Percentiles rank a stretch among this genome's conserved stretches.
phyloP scores from a whole-genome alignment of 2,329 filamentous ascomycete genomes.

The Aspergillus quadricinctus region DNA sequence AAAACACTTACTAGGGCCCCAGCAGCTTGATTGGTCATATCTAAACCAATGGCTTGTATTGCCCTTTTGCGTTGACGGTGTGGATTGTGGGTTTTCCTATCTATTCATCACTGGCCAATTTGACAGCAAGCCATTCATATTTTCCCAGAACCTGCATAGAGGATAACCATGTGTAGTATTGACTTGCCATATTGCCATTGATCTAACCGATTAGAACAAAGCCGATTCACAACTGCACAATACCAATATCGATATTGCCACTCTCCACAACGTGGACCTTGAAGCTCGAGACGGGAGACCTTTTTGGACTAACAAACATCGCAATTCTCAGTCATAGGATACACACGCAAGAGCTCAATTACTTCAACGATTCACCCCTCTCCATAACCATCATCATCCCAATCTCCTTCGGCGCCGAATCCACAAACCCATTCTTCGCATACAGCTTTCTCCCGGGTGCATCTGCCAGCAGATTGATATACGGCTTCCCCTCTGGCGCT shows the following conservation, averaged over 20 bases:
- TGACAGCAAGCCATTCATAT: neutral
- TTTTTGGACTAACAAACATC: neutral
- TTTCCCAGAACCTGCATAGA: neutral
- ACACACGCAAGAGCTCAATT: neutral
- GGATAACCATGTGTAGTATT: too few relatives aligned
- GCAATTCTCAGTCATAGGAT: neutral
- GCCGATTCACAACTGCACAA: too few relatives aligned
- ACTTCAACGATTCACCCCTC: neutral
- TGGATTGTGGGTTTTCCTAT: neutral
- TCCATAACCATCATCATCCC: conserved; percentile 34
- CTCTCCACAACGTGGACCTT: too few relatives aligned
- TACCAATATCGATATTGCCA: too few relatives aligned
- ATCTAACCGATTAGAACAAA: neutral
- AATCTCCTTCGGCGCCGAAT: conserved; percentile 30
- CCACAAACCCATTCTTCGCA: conserved; percentile 45
- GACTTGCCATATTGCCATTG: neutral
- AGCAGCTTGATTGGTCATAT: too few relatives aligned
- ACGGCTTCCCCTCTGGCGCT: conserved; percentile 35
- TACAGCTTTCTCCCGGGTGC: conserved; percentile 44
- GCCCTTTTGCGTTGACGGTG: neutral
- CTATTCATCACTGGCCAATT: neutral
- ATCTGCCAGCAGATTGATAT: conserved; percentile 47
- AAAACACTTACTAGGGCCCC: too few relatives aligned
- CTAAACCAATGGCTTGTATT: too few relatives aligned
- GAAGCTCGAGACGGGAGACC: neutral